Evolutionary conservation across 1,284 basidiomycete species (phyloP).

Genomic region (Ustilago tritici): DNA sequence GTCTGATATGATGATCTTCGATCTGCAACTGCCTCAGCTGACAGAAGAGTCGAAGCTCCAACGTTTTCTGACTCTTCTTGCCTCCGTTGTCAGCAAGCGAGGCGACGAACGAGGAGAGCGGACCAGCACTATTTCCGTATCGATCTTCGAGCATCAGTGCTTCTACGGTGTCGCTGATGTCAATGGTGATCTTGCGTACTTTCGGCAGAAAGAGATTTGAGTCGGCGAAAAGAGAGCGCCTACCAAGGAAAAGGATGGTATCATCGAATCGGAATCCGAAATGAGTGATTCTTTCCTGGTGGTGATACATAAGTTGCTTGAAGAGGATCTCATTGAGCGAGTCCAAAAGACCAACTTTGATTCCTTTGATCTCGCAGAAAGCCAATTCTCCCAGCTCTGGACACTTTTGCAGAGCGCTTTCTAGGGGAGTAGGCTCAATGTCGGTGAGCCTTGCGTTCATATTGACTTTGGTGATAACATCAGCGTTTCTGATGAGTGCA

Average conservation of each 20-base stretch:
- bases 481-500: neutral
- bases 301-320: conserved; percentile 16
- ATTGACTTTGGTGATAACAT: conserved; percentile 28
- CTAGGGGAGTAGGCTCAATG: conserved; percentile 15
- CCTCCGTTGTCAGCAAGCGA: conserved; percentile 16
- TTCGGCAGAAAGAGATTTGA: conserved; percentile 14
- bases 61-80: neutral
- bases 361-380: neutral
- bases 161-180: conserved; percentile 11
- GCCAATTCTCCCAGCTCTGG: conserved; percentile 8
- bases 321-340: conserved; percentile 25
- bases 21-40: conserved; percentile 2
- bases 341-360: conserved; percentile 25
- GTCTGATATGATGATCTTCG: neutral
- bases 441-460: conserved; percentile 14
- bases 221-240: conserved; percentile 15
- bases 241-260: conserved; percentile 17
- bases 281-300: conserved; percentile 11
- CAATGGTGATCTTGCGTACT: conserved; percentile 16
- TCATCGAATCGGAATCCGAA: conserved; percentile 25
- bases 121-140: conserved; percentile 2
- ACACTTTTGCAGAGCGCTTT: conserved; percentile 8
- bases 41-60: conserved; percentile 22
- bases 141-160: neutral
- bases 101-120: conserved; percentile 10